Percentiles rank a stretch among this genome's conserved stretches.
Conservation (phyloP, 805 yeast genomes). For the Saccharomycopsis fibuligera region DNA sequence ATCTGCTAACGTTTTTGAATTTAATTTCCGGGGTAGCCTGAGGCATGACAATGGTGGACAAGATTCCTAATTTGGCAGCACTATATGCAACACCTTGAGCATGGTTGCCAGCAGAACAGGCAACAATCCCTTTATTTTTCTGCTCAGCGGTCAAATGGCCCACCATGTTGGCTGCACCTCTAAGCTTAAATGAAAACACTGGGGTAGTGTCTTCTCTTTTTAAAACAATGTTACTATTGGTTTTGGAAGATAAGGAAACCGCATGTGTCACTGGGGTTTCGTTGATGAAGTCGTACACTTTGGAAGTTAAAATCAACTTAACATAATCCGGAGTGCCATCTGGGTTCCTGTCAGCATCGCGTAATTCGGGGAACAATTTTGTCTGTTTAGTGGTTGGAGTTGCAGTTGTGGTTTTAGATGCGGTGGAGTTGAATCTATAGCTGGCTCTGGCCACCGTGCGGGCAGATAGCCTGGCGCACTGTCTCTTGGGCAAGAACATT, state of each 20-base stretch:
- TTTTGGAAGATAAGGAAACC: conserved; percentile 61
- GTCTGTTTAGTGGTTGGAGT: too few relatives aligned
- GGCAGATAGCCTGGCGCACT: too few relatives aligned
- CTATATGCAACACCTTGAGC: conserved; percentile 98
- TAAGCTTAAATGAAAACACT: conserved; percentile 89
- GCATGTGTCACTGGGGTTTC: conserved; percentile 85
- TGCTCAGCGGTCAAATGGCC: conserved; percentile 63
- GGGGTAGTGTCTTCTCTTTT: conserved; percentile 93
- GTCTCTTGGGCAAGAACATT: too few relatives aligned
- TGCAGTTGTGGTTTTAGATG: too few relatives aligned
- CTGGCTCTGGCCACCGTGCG: too few relatives aligned
- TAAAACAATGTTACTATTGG: conserved; percentile 68
- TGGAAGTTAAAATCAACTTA: conserved; percentile 79
- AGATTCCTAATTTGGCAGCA: conserved; percentile 76
- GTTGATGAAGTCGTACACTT: conserved; percentile 91
- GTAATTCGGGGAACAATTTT: conserved; percentile 1
- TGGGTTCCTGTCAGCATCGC: conserved; percentile 13
- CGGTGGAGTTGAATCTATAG: neutral
- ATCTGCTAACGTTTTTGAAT: conserved; percentile 80
- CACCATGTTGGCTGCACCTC: conserved; percentile 98
- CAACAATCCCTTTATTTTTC: conserved; percentile 81
- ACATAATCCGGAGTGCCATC: conserved; percentile 87
- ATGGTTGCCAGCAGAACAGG: conserved; percentile 98
- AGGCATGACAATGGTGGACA: conserved; percentile 98
- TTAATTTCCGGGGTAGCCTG: conserved; percentile 94